Base-by-base conservation (phyloP, 352 stramenopile species). In the Globisporangium cederbergense region DNA sequence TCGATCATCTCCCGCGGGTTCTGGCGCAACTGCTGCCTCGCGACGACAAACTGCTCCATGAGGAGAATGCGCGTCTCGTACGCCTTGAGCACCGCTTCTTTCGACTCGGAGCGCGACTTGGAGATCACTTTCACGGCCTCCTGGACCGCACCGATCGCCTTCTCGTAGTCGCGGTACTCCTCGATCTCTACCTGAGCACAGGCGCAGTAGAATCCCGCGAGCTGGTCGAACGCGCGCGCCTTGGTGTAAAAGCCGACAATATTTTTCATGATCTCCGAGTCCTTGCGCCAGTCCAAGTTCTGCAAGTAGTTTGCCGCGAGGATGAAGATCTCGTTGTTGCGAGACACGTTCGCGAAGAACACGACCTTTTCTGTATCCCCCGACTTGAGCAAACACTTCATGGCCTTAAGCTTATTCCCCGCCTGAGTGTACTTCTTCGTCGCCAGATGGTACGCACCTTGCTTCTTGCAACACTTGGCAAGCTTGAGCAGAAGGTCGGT, bases 381-480 rank as follows among this genome's bases (percentile, higher is more conserved):
- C 16, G 86, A 96, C 71, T 97, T 97, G 57, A 98, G 78, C 58
- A 99, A 72, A 65, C 95, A 98, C 70, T 98, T 98, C 81, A 99
- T 97, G 16, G 94, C 96, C 59, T 96, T 89, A 22, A 97, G 71
- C 20, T 93, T 94, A 59, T 98, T 85, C 14, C 93, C 94, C 1
- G 93, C 93, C 66, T 98, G 89, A 0, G 95, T 98, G 73, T 98
- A 99, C 62, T 98, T 98, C 64, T 98, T 98, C 38, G 90, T 98
- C 18, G 96, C 96, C 36, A 98, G 68, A 56, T 97, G 89, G 70
- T 95, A 98, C 57, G 87, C 83, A 5, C 89, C 83, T 73, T 98
- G 96, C 38, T 97, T 89, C 65, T 98, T 97, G 70, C 89, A 97
- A 66, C 76, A 90, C 51, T 95, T 96, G 9, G 94, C 96, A 16